Evolutionary conservation across 495 filamentous ascomycete genomes (phyloP).

Genomic region (Trichoderma orchidacearum): DNA sequence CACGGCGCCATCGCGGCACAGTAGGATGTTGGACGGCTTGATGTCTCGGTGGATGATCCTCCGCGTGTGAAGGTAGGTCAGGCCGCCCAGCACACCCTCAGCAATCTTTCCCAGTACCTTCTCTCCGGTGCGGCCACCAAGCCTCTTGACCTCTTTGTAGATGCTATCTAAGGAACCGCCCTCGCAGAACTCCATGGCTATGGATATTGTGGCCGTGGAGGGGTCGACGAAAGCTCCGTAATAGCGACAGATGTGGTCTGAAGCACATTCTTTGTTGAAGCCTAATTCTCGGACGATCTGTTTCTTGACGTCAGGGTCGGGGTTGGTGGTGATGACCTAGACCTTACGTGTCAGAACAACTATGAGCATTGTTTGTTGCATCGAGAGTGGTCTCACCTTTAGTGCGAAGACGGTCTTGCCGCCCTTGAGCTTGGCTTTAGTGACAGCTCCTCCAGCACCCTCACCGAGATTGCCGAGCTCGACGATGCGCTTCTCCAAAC

Average conservation of each 20-base stretch:
- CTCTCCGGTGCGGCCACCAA: constrained; percentile 89
- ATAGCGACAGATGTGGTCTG: constrained; percentile 88
- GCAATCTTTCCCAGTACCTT: constrained; percentile 98
- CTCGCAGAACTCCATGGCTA: constrained; percentile 98
- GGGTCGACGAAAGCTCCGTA: constrained; percentile 95
- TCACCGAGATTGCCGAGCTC: constrained; percentile 88
- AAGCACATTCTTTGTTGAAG: constrained; percentile 95
- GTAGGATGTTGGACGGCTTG: constrained; percentile 93
- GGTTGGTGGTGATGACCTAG: constrained; percentile 94
- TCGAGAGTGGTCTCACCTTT: constrained; percentile 49
- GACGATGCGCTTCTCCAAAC: constrained; percentile 70
- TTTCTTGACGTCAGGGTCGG: constrained; percentile 93
- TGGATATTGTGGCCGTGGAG: constrained; percentile 84
- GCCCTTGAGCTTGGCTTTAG: constrained; percentile 72
- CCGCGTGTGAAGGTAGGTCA: constrained; percentile 91
- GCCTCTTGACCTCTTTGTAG: constrained; percentile 90
- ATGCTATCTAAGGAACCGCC: constrained; percentile 90
- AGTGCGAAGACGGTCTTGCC: constrained; percentile 92
- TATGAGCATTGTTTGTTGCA: neutral
- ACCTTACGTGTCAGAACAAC: constrained; percentile 11
- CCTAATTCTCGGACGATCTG: constrained; percentile 90
- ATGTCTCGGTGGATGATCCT: constrained; percentile 99
- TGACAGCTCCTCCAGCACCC: constrained; percentile 91
- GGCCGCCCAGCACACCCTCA: constrained; percentile 83
- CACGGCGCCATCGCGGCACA: constrained; percentile 84